Conservation (phyloP, 169 alveolate genomes). For the Plasmodium fragile region DNA sequence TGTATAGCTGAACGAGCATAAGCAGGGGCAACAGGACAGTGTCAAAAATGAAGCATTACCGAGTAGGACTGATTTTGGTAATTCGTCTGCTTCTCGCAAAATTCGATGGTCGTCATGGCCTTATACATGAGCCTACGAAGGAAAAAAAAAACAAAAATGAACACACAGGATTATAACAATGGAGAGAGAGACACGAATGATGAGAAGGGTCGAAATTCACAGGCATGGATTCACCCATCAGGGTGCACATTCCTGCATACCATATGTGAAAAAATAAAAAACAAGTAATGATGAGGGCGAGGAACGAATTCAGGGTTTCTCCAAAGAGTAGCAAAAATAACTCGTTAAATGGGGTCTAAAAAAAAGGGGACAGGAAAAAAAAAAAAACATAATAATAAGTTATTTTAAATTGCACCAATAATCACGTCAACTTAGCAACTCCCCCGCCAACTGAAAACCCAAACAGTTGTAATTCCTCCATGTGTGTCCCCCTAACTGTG, state of each 20-base stretch:
- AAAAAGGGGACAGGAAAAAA: background rate
- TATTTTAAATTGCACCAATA: background rate
- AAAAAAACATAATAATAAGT: background rate
- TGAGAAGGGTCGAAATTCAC: background rate
- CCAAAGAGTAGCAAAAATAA: constrained; percentile 85
- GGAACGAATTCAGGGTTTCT: constrained; percentile 86
- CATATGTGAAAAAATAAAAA: constrained; percentile 88
- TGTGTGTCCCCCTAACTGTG: background rate
- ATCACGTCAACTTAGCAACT: constrained; percentile 23
- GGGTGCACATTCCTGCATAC: constrained; percentile 19
- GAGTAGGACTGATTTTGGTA: constrained; percentile 66
- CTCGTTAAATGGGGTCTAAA: constrained; percentile 85
- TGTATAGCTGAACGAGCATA: background rate
- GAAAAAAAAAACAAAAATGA: constrained; percentile 1
- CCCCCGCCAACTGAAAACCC: background rate
- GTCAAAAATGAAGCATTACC: constrained; percentile 20
- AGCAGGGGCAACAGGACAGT: background rate
- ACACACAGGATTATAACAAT: background rate
- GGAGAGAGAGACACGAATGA: background rate
- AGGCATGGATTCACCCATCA: background rate
- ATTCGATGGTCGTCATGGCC: constrained; percentile 90
- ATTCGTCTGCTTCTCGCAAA: constrained; percentile 88
- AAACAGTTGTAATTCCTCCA: background rate
- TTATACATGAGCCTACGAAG: constrained; percentile 75
- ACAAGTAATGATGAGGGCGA: constrained; percentile 80